These are phyloP conservation scores for Vigna trinervia DNA, from an alignment of 306 rosid genomes.

Conservation along the genomic window DNA sequence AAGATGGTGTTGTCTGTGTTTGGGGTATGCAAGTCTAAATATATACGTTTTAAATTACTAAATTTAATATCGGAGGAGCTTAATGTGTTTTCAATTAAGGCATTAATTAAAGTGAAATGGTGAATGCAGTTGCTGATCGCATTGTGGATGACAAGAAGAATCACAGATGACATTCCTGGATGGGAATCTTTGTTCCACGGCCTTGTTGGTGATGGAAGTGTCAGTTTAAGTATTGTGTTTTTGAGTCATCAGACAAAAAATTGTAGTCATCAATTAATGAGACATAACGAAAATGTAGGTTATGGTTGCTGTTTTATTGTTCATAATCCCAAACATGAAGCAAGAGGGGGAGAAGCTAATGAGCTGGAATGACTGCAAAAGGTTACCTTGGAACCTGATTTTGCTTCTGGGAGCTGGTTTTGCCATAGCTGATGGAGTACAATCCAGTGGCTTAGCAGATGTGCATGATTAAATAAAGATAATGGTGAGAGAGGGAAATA, in stretches of 20 bases:
- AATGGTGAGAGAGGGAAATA: too few relatives aligned
- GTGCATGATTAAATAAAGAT: too few relatives aligned
- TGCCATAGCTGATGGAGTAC: conserved; percentile 88
- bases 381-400: conserved; percentile 84
- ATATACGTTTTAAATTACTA: background rate
- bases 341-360: conserved; percentile 77
- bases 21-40: conserved; percentile 56
- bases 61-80: background rate
- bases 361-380: conserved; percentile 94
- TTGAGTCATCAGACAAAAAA: background rate
- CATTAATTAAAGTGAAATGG: background rate
- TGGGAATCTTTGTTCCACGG: conserved; percentile 86
- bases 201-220: conserved; percentile 87
- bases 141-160: conserved; percentile 92
- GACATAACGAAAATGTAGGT: conserved; percentile 55
- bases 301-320: conserved; percentile 73
- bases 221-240: conserved; percentile 62
- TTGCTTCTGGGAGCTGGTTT: conserved; percentile 88
- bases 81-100: background rate
- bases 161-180: conserved; percentile 88
- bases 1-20: conserved; percentile 77
- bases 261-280: background rate
- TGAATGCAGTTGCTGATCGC: conserved; percentile 66
- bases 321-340: conserved; percentile 89
- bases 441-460: conserved; percentile 76